Percentiles rank a stretch among this genome's conserved stretches.
Conservation (phyloP, 2,329 filamentous ascomycete species). For the Spiromastix sp. region DNA sequence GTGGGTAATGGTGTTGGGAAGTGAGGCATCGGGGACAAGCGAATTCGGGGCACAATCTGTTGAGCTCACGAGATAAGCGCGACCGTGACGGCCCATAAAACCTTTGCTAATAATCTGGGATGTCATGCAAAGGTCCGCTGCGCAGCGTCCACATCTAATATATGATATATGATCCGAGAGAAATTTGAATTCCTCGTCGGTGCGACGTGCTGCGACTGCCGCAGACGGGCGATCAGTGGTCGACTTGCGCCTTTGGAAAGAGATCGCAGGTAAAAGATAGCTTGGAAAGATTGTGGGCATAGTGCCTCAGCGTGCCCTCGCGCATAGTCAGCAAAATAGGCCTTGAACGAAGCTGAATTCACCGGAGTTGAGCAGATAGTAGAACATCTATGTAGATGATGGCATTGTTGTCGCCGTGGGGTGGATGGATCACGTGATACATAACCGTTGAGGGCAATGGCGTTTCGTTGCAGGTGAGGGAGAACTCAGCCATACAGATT, state of each 20-base stretch:
- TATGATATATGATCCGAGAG: conserved; percentile 41
- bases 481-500: too few species aligned
- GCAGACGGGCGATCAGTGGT: too few species aligned
- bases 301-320: too few species aligned
- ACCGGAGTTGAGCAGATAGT: too few species aligned
- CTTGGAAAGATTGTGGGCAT: conserved; percentile 36
- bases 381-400: too few species aligned
- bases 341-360: too few species aligned
- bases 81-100: conserved; percentile 54
- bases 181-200: conserved; percentile 22
- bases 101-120: conserved; percentile 54
- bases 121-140: conserved; percentile 47
- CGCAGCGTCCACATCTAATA: conserved; percentile 49
- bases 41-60: conserved; percentile 22
- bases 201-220: too few species aligned
- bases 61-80: conserved; percentile 52
- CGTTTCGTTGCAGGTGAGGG: too few species aligned
- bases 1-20: conserved; percentile 50
- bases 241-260: conserved; percentile 31
- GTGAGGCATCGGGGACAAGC: conserved; percentile 22
- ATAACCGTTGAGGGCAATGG: too few species aligned
- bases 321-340: neutral
- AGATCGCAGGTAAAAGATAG: conserved; percentile 40
- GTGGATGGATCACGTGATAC: too few species aligned
- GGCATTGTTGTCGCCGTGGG: too few species aligned